Percentiles rank a stretch among this genome's conserved stretches.
phyloP scores from a whole-genome alignment of 208 protist species.

The Trypanosoma rangeli region DNA sequence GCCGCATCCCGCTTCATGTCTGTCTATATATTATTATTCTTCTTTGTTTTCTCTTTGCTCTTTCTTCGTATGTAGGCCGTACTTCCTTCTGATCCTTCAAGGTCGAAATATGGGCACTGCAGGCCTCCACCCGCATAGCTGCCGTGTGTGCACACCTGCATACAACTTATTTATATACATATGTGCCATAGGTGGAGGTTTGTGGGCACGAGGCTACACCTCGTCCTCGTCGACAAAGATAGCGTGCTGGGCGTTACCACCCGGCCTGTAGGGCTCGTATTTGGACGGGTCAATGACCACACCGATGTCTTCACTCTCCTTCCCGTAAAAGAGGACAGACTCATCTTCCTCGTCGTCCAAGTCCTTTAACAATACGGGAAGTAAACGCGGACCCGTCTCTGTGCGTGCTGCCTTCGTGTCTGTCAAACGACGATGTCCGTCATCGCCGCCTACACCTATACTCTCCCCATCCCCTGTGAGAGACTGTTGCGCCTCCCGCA shows the following conservation, averaged over 20 bases:
- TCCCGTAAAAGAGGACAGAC: conserved; percentile 5
- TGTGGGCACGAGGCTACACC: background rate
- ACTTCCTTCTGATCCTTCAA: background rate
- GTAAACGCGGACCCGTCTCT: background rate
- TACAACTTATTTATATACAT: background rate
- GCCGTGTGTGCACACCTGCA: background rate
- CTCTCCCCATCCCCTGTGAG: background rate
- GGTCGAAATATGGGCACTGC: background rate
- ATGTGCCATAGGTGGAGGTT: background rate
- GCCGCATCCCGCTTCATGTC: background rate
- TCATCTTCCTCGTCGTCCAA: conserved; percentile 17
- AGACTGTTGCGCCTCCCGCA: background rate
- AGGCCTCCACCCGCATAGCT: background rate
- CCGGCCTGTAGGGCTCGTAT: conserved; percentile 31
- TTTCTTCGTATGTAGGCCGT: background rate
- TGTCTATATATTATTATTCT: background rate
- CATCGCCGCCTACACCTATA: background rate
- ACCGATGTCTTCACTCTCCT: background rate
- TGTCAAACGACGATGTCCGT: background rate
- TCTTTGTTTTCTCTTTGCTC: background rate
- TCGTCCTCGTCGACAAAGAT: conserved; percentile 35
- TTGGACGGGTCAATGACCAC: conserved; percentile 17
- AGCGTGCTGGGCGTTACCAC: conserved; percentile 17
- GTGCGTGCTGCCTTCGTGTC: conserved; percentile 4
- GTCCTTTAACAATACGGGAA: background rate